Evolutionary conservation across 768 basidiomycete species (phyloP).

Genomic region (Auricularia auricula-judae): DNA sequence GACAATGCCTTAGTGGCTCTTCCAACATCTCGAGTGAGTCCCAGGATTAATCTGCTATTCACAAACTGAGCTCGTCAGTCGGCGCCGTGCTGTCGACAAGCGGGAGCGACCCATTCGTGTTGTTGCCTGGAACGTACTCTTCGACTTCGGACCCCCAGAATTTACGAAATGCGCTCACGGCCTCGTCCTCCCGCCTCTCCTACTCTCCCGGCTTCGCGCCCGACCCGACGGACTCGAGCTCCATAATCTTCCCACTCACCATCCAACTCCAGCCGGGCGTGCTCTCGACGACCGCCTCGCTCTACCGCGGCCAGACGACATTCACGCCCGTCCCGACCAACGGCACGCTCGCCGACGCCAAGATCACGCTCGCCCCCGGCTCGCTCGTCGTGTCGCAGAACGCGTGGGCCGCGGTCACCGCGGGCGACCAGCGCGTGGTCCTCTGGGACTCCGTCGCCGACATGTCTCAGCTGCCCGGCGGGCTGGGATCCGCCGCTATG

Average conservation of each 20-base stretch:
- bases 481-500: conserved; percentile 26
- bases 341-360: conserved; percentile 24
- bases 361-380: conserved; percentile 36
- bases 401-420: conserved; percentile 55
- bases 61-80: conserved; percentile 33
- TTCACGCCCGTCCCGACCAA: conserved; percentile 42
- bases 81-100: conserved; percentile 54
- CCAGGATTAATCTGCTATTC: conserved; percentile 9
- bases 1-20: conserved; percentile 76
- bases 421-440: conserved; percentile 45
- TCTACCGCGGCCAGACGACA: conserved; percentile 55
- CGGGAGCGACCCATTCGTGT: conserved; percentile 42
- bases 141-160: conserved; percentile 53
- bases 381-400: conserved; percentile 62
- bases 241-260: conserved; percentile 45
- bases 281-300: conserved; percentile 46
- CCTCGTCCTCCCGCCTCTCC: conserved; percentile 59
- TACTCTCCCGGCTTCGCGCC: conserved; percentile 47
- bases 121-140: conserved; percentile 71
- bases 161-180: conserved; percentile 1
- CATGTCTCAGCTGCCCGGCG: conserved; percentile 50
- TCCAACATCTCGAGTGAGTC: conserved; percentile 60
- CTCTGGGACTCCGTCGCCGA: conserved; percentile 78
- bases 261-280: conserved; percentile 58
- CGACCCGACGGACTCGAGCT: conserved; percentile 50